Conservation (phyloP, 73 alveolate species). For the Symbiodinium pilosum region DNA sequence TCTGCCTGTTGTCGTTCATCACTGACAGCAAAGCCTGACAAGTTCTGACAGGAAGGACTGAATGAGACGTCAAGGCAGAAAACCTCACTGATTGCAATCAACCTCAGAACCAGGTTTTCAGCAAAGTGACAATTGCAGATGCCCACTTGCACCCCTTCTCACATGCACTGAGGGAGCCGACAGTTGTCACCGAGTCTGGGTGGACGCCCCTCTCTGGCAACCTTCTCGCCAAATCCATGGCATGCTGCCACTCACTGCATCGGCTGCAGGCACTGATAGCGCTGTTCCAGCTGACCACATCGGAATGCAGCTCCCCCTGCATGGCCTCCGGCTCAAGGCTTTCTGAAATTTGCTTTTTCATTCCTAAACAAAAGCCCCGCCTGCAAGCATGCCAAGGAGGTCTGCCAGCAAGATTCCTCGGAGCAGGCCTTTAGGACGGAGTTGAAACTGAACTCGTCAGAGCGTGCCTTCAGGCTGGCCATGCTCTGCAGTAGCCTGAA, state of each 20-base stretch:
- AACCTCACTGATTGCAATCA: too few species aligned
- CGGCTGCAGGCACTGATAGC: constrained; percentile 30
- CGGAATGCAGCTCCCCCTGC: not conserved
- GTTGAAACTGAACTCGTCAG: constrained; percentile 26
- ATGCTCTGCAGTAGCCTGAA: not conserved
- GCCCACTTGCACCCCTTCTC: constrained; percentile 74
- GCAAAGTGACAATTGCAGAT: not conserved
- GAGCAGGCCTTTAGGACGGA: not conserved
- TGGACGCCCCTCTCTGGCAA: not conserved
- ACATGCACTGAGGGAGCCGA: constrained; percentile 38
- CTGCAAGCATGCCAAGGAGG: not conserved
- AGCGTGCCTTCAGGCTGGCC: not conserved
- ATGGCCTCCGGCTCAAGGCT: not conserved
- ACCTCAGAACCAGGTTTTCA: not conserved
- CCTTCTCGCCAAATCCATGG: constrained; percentile 14
- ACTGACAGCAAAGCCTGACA: constrained; percentile 9
- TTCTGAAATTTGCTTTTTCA: not conserved
- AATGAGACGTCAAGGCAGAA: too few species aligned
- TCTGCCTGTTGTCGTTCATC: not conserved
- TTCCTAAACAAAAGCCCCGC: not conserved
- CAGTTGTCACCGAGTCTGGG: constrained; percentile 12
- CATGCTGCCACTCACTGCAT: constrained; percentile 5
- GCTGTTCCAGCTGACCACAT: constrained; percentile 54
- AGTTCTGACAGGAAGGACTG: not conserved
- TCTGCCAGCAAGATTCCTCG: not conserved